phyloP scores from a whole-genome alignment of 2,329 filamentous ascomycete genomes.

The Fusarium tupiense region DNA sequence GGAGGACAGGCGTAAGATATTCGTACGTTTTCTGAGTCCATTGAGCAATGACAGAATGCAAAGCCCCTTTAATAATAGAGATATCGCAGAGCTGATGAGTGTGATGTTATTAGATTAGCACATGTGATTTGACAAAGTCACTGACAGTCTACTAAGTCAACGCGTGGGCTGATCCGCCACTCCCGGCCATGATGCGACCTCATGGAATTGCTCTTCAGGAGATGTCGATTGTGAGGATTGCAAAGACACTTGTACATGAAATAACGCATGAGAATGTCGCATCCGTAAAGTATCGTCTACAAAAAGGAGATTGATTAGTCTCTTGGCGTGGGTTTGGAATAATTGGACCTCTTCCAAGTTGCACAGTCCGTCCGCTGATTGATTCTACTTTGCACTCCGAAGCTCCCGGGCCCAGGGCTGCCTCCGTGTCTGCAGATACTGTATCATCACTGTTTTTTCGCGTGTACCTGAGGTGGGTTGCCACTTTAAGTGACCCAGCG shows the following conservation, averaged over 20 bases:
- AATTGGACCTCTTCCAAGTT: conserved; percentile 3
- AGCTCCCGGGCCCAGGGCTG: conserved; percentile 26
- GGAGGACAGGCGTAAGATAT: conserved; percentile 6
- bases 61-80: conserved; percentile 1
- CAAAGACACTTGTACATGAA: conserved; percentile 10
- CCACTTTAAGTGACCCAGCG: conserved; percentile 30
- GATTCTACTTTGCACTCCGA: conserved; percentile 14
- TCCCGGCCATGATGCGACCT: conserved; percentile 30
- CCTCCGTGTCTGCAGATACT: conserved; percentile 23
- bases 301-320: conserved; percentile 18
- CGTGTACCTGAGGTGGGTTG: conserved; percentile 25
- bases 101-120: conserved; percentile 13
- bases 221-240: not conserved
- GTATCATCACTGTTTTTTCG: conserved; percentile 20
- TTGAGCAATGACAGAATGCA: conserved; percentile 8
- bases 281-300: not conserved
- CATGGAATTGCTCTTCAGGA: conserved; percentile 9
- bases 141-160: not conserved
- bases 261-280: not conserved
- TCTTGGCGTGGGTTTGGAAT: conserved; percentile 1
- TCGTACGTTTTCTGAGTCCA: conserved; percentile 32
- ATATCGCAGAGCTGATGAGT: not conserved
- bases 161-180: conserved; percentile 34
- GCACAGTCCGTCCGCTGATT: conserved; percentile 13
- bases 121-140: conserved; percentile 23